Conservation (phyloP, 352 stramenopile species). For the Plasmopara viticola region DNA sequence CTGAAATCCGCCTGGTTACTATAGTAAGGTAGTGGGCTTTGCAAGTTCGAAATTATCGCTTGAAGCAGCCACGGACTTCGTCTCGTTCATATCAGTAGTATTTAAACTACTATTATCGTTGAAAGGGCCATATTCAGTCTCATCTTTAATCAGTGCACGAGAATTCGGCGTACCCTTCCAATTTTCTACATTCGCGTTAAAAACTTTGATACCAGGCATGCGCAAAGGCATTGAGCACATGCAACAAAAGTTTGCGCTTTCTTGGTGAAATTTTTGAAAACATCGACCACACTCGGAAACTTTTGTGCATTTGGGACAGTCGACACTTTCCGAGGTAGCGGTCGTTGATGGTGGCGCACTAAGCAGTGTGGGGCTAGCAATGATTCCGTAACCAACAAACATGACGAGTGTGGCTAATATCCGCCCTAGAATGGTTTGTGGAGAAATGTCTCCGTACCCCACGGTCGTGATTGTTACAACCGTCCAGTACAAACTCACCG, state of each 20-base stretch:
- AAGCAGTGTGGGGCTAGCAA: slow-evolving; percentile 67
- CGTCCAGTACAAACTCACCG: slow-evolving; percentile 79
- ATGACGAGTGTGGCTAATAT: slow-evolving; percentile 76
- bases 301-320: slow-evolving; percentile 31
- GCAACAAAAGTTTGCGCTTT: slow-evolving; percentile 73
- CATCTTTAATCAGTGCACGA: slow-evolving; percentile 18
- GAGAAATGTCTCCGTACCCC: slow-evolving; percentile 75
- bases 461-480: slow-evolving; percentile 83
- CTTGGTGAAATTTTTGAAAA: slow-evolving; percentile 70
- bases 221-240: slow-evolving; percentile 53
- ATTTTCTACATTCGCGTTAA: slow-evolving; percentile 31
- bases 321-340: slow-evolving; percentile 14
- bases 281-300: slow-evolving; percentile 57
- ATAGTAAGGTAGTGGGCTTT: no score
- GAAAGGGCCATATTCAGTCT: slow-evolving; percentile 1
- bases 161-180: slow-evolving; percentile 40
- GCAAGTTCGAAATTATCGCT: no score
- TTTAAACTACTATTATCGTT: no score
- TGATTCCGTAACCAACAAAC: slow-evolving; percentile 81
- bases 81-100: no score
- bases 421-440: slow-evolving; percentile 65
- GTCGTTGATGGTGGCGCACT: slow-evolving; percentile 15
- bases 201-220: slow-evolving; percentile 40
- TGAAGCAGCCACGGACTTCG: no score
- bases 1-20: no score